phyloP scores from a whole-genome alignment of 352 stramenopile species.

The Phytophthora lateralis region DNA sequence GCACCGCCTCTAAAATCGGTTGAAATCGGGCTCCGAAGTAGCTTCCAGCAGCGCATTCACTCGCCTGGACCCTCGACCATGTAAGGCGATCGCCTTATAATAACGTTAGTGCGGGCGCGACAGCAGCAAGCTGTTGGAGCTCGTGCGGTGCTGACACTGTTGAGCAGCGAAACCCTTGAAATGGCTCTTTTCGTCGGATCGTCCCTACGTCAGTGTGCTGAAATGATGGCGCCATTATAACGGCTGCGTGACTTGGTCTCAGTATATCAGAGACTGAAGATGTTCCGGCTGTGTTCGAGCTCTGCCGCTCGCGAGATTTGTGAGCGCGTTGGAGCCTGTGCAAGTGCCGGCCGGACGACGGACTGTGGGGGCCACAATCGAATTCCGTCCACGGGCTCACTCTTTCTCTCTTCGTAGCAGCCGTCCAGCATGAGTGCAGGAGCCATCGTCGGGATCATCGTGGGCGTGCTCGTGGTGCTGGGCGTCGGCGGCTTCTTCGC shows the following conservation, averaged over 20 bases:
- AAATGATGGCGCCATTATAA: slow-evolving; percentile 15
- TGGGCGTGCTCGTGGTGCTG: slow-evolving; percentile 42
- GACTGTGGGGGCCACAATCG: slow-evolving; percentile 28
- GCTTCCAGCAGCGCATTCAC: neutral
- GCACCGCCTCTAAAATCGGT: slow-evolving; percentile 18
- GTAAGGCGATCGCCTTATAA: neutral
- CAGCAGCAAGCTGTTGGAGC: neutral
- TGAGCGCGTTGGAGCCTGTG: slow-evolving; percentile 1
- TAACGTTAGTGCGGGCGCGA: neutral
- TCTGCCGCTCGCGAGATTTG: slow-evolving; percentile 26
- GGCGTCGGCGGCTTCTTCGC: slow-evolving; percentile 44
- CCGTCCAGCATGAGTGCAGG: slow-evolving; percentile 43
- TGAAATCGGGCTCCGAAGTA: neutral
- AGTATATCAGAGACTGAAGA: slow-evolving; percentile 16
- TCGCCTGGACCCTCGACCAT: neutral
- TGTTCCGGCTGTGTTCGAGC: slow-evolving; percentile 5
- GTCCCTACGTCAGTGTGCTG: slow-evolving; percentile 1
- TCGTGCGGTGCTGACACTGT: neutral
- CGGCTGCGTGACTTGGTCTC: slow-evolving; percentile 16
- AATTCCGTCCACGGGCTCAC: slow-evolving; percentile 26
- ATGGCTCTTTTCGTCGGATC: slow-evolving; percentile 1
- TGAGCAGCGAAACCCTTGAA: neutral
- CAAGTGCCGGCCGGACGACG: slow-evolving; percentile 17
- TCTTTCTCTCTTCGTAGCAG: slow-evolving; percentile 1
- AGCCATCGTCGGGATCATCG: slow-evolving; percentile 48